Evolutionary conservation across 441 rosid species (phyloP).

Genomic region (Pelargonium fulgidum): DNA sequence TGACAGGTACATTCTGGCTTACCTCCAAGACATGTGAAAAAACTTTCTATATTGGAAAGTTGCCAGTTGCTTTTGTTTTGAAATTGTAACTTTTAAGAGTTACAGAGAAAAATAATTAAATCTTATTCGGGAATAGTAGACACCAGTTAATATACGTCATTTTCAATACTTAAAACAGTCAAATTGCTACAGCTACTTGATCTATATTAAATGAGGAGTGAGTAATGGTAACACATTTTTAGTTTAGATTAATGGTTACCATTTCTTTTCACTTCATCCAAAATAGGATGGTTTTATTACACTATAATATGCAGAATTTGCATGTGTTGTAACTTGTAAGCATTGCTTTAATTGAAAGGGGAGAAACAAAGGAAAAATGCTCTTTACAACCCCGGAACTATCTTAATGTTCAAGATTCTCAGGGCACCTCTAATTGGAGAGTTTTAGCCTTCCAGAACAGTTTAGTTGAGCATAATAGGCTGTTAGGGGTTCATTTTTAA

Average conservation of each 20-base stretch:
- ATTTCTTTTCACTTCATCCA: neutral
- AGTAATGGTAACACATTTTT: neutral
- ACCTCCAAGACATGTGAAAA: neutral
- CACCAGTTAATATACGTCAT: neutral
- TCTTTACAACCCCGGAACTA: no score
- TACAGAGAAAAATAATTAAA: neutral
- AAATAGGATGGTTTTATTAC: slow-evolving; percentile 1
- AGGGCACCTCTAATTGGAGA: no score
- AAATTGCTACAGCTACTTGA: neutral
- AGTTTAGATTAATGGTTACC: neutral
- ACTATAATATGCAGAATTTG: neutral
- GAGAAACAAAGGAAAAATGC: no score
- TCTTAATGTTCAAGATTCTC: no score
- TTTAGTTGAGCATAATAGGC: no score
- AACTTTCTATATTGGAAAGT: neutral
- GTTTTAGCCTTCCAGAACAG: no score
- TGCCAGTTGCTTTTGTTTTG: neutral
- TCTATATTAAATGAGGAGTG: neutral
- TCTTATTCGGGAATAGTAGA: neutral
- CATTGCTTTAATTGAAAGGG: no score
- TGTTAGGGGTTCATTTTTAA: neutral
- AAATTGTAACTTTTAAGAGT: neutral
- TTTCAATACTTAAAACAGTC: neutral
- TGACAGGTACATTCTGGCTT: slow-evolving; percentile 49
- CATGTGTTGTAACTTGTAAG: no score